Evolutionary conservation across 331 rosid genomes (phyloP).

Genomic region (Quercus phellos): DNA sequence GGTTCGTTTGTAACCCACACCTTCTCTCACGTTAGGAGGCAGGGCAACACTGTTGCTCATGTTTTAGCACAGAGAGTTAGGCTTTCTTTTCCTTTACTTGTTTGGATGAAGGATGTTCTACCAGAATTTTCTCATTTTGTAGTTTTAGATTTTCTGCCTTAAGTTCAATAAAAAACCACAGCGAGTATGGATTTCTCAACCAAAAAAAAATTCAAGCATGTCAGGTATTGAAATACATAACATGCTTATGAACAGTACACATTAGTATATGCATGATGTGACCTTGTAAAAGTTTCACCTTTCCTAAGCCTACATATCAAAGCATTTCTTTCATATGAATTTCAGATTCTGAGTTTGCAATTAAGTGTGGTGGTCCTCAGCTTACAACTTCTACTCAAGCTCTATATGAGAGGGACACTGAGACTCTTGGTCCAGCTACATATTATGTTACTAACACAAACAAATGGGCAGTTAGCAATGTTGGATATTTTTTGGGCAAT

Average conservation of each 20-base stretch:
- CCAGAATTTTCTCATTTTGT: too few relatives aligned
- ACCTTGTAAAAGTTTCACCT: not conserved
- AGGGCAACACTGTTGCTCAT: too few relatives aligned
- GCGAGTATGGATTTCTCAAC: too few relatives aligned
- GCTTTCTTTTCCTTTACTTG: too few relatives aligned
- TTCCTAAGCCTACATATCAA: not conserved
- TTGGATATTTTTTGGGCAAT: slow-evolving; percentile 40
- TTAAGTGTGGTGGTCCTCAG: slow-evolving; percentile 70
- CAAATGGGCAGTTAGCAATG: slow-evolving; percentile 77
- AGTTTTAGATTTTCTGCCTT: too few relatives aligned
- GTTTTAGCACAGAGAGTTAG: too few relatives aligned
- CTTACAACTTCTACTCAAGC: slow-evolving; percentile 28
- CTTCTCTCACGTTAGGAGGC: too few relatives aligned
- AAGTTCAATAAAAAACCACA: too few relatives aligned
- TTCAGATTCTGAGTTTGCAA: slow-evolving; percentile 60
- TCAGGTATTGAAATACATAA: not conserved
- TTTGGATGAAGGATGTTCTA: too few relatives aligned
- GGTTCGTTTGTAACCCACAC: too few relatives aligned
- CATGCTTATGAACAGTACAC: not conserved
- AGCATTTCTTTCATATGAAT: not conserved
- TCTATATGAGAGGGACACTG: slow-evolving; percentile 46
- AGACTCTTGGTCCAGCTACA: slow-evolving; percentile 65
- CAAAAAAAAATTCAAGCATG: not conserved
- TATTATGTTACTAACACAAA: slow-evolving; percentile 43
- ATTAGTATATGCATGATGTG: too few relatives aligned